Evolutionary conservation across 306 rosid species (phyloP).

Genomic region (Medicago ruthenica): DNA sequence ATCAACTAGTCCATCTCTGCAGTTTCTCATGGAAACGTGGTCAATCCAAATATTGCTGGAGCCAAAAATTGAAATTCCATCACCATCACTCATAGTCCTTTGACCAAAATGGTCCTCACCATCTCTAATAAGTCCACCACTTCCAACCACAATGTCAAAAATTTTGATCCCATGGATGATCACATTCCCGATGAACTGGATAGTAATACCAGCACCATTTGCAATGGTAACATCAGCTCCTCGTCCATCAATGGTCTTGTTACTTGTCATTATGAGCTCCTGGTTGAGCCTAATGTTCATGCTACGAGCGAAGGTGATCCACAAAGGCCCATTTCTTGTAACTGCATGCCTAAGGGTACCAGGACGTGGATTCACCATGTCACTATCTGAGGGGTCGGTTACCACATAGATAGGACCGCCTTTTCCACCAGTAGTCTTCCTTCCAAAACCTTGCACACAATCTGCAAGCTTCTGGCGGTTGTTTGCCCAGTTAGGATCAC

Average conservation of each 20-base stretch:
- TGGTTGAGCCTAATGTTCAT: constrained; percentile 70
- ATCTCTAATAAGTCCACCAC: constrained; percentile 70
- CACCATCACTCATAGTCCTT: constrained; percentile 79
- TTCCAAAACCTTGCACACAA: constrained; percentile 78
- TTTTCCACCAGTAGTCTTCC: constrained; percentile 68
- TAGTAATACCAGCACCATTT: constrained; percentile 77
- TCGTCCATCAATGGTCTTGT: constrained; percentile 89
- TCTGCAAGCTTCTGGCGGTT: constrained; percentile 66
- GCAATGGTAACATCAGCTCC: constrained; percentile 61
- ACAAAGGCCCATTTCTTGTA: constrained; percentile 61
- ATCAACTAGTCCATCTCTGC: constrained; percentile 74
- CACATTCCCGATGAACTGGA: constrained; percentile 66
- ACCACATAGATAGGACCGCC: constrained; percentile 64
- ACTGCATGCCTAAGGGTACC: constrained; percentile 88
- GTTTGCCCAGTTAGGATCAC: constrained; percentile 67
- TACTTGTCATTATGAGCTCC: constrained; percentile 62
- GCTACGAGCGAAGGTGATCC: constrained; percentile 70
- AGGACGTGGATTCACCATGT: constrained; percentile 56
- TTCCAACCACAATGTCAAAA: constrained; percentile 46
- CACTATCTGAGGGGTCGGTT: constrained; percentile 58
- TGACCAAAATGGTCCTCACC: constrained; percentile 57
- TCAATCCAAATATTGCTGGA: constrained; percentile 81
- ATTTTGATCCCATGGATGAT: constrained; percentile 72
- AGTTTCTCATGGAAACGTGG: constrained; percentile 77
- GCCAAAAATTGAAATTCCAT: constrained; percentile 81